Base-by-base conservation (phyloP, 2,329 filamentous ascomycete genomes). In the Chaetomium sp. region DNA sequence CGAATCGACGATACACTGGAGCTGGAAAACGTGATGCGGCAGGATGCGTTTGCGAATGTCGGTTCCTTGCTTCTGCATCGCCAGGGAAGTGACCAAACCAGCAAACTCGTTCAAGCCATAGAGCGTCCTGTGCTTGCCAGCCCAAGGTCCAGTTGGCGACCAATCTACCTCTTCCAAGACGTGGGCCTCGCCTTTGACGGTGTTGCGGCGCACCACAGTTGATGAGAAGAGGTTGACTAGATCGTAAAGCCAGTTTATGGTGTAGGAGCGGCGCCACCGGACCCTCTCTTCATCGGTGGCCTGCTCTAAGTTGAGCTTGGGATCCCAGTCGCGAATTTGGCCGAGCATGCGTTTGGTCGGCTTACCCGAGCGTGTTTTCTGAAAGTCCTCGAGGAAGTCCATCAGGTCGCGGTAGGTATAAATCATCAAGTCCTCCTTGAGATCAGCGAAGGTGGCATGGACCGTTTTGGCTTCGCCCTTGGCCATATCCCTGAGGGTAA, bases 221-320 rank as follows among this genome's bases (percentile, higher is more conserved):
- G 72, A 68, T 0, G 79, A 79, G 62, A 77, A 82, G 4, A 80
- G 29, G 58, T 82, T 83, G 67, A 84, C 79, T 6, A 84, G 68
- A 61, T 83, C 80, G 65, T 83, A 84, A 0, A 85, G 75, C 81
- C 81, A 83, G 64, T 80, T 82, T 65, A 84, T 81, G 1, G 78
- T 82, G 60, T 82, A 84, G 0, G 72, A 68, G 1, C 80, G 78
- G 7, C 82, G 79, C 82, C 82, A 85, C 9, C 75, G 71, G 3
- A 80, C 47, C 25, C 79, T 72, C 57, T 83, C 69, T 5, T 78
- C 71, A 10, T 77, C 70, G n/a, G 71, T 80, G 0, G 77, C 78
- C 1, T 55, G 53, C 59, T 72, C 66, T 7, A 83, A 71, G 62
- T 82, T 67, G 13, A 80, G 71, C 1, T 70, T 67, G 7, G 80